phyloP scores from a whole-genome alignment of 352 stramenopile genomes.

The Stramenopiles sp. region DNA sequence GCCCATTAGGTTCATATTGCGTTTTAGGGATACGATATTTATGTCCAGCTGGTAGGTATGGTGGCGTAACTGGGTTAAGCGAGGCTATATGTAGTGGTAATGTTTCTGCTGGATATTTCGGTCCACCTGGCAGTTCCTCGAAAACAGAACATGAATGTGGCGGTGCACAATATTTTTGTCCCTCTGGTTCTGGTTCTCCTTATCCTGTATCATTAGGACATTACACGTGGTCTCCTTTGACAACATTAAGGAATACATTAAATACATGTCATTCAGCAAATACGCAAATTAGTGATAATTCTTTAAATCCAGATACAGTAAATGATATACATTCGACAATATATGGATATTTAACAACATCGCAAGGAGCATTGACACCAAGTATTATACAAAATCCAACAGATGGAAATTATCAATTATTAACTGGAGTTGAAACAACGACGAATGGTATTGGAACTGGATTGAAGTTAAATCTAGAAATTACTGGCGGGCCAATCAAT shows the following conservation, averaged over 20 bases:
- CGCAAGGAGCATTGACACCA: background rate
- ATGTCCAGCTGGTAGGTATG: slow-evolving; percentile 17
- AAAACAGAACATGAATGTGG: slow-evolving; percentile 8
- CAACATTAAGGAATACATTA: background rate
- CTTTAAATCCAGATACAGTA: background rate
- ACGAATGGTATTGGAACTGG: background rate
- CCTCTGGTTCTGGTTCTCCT: background rate
- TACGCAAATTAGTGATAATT: background rate
- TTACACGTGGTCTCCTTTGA: slow-evolving; percentile 7
- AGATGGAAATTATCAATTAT: background rate
- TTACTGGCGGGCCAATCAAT: background rate
- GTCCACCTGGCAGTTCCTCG: slow-evolving; percentile 11
- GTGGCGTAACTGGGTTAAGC: background rate
- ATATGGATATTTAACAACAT: background rate
- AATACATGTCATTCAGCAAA: background rate
- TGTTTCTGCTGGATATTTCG: slow-evolving; percentile 16
- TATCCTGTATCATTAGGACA: background rate
- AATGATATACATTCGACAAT: background rate
- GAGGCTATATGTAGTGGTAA: background rate
- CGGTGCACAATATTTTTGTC: background rate
- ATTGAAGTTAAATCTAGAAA: background rate
- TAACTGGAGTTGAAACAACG: background rate
- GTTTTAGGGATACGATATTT: background rate
- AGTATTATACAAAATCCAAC: background rate
- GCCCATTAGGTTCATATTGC: slow-evolving; percentile 16